phyloP scores from a whole-genome alignment of 2,329 filamentous ascomycete genomes.

The Aspergillus versicolor region DNA sequence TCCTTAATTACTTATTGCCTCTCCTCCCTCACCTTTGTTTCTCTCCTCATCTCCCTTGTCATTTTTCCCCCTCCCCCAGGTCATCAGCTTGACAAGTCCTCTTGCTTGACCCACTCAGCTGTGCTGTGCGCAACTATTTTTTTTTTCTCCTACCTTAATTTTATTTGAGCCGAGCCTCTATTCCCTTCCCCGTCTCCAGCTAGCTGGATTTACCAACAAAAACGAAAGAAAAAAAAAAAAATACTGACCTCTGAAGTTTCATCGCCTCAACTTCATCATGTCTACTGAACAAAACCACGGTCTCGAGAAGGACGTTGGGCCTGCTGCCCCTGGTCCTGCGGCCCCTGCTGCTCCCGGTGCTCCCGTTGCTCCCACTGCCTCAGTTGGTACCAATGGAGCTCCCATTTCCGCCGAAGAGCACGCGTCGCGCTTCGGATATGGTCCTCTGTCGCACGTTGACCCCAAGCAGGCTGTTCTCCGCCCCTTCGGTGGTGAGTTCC shows the following conservation, averaged over 20 bases:
- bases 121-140: slow-evolving; percentile 27
- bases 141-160: slow-evolving; percentile 13
- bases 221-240: slow-evolving; percentile 2
- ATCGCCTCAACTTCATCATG: slow-evolving; percentile 22
- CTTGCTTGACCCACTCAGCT: slow-evolving; percentile 24
- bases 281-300: slow-evolving; percentile 24
- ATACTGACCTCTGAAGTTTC: neutral
- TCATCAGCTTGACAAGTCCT: slow-evolving; percentile 11
- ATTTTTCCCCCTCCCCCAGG: neutral
- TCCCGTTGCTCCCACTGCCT: neutral
- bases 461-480: slow-evolving; percentile 49
- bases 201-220: slow-evolving; percentile 23
- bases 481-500: slow-evolving; percentile 71
- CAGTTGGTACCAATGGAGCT: too few species aligned
- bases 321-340: neutral
- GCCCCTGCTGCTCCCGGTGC: slow-evolving; percentile 15
- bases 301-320: slow-evolving; percentile 34
- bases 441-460: slow-evolving; percentile 52
- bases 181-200: slow-evolving; percentile 23
- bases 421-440: slow-evolving; percentile 48
- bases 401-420: slow-evolving; percentile 6
- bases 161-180: slow-evolving; percentile 22
- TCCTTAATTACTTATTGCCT: slow-evolving; percentile 10
- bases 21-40: slow-evolving; percentile 12
- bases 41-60: slow-evolving; percentile 8